Base-by-base conservation (phyloP, 2,329 filamentous ascomycete genomes). In the Fusarium coicis region DNA sequence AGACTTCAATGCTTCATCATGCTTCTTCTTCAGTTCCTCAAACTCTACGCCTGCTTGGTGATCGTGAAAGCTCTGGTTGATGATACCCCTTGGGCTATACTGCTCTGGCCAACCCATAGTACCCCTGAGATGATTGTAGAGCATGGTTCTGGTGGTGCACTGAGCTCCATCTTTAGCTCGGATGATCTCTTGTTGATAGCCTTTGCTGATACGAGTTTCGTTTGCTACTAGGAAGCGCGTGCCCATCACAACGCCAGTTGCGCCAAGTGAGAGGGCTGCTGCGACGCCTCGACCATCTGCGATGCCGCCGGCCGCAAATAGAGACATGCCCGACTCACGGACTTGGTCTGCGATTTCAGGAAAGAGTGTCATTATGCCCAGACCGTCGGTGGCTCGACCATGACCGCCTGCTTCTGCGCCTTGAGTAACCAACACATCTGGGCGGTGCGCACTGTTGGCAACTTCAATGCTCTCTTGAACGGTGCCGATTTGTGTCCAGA, bases 211-310 rank as follows among this genome's bases (percentile, higher is more conserved):
- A 11, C 82, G 80, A 2, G 84, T 78, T 71, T 86, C 84, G 0
- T 64, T 75, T 1, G 82, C 75, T 1, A 89, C 89, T 1, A 93
- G 84, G 63, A 92, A 90, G 12, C 90, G 84, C 2, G 91, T 93
- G 0, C 92, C 92, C 83, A 93, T 85, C 0, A 85, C 88, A 0
- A 86, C 84, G 0, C 88, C 91, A 0, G 81, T 78, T 2, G 88
- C 87, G 0, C 89, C 88, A 2, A 90, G 81, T 2, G 82, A 79
- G 18, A 89, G 77, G 4, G 85, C 85, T 0, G 87, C 87, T 11
- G 85, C 85, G 0, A 85, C 80, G 0, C 87, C 87, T 26, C 87
- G 80, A 0, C 87, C 87, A 64, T 90, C 87, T 0, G 82, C 81
- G 32, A 90, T 85, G 2, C 87, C 87, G 7, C 88, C 88, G 0